Base-by-base conservation (phyloP, 2,329 filamentous ascomycete species). In the Microcyclosporella mali region DNA sequence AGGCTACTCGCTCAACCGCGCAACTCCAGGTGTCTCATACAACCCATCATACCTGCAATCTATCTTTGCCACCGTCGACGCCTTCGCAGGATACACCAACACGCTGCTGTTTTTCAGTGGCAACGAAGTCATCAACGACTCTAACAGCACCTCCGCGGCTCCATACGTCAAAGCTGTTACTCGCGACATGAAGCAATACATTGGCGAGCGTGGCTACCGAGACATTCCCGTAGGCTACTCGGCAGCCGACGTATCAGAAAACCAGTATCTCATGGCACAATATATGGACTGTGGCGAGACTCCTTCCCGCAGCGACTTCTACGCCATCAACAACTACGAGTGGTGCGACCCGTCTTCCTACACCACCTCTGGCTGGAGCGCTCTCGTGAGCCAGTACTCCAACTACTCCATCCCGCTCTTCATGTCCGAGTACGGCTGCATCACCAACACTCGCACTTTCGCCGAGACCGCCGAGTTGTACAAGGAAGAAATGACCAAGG, bases 271-370 rank as follows among this genome's bases (percentile, higher is more conserved):
- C 70, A 87, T 87, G 63, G 88, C 88, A 33, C 63, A 82, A 39
- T 95, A 94, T 75, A 87, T 95, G 80, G 94, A 94, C 77, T 95
- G 88, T 62, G 88, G 88, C 49, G 46, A 49, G 10, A 70, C 77
- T 35, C 84, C 89, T 31, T 79, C 82, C 68, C 81, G 87, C 53
- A 85, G 81, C 56, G 88, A 94, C 67, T 90, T 90, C 71, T 89
- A 88, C 59, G 85, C 82, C 51, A 87, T 88, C 69, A 90, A 90
- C 69, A 85, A 89, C 68, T 90, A 90, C 69, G 88, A 85, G 31
- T 89, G 82, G 83, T 89, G 85, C 67, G 81, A 78, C 57, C 74
- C 82, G 46, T 81, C 79, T 33, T 72, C 78, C 55, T 88, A 84
- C 70, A 64, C 67, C 35, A 71, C 67, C 35, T 82, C 88, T 25